Base-by-base conservation (phyloP, 2,329 filamentous ascomycete species). In the Microsporum audouinii region DNA sequence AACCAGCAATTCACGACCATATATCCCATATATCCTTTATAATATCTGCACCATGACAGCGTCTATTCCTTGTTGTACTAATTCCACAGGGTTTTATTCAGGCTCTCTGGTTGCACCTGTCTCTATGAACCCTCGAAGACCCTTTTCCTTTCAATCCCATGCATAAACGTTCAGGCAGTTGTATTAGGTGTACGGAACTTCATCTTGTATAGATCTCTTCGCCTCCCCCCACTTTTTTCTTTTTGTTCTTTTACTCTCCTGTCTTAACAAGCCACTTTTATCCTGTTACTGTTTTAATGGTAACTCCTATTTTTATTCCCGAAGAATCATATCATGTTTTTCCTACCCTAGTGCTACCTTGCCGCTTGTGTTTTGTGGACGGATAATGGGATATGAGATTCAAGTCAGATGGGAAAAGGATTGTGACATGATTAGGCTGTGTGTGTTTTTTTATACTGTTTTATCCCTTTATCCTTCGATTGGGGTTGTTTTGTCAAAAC, bases 101-200 rank as follows among this genome's bases (percentile, higher is more conserved):
- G 31, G 33, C 51, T 17, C 23, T 51, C 45, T 12, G 45, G 45
- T n/a, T 55, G 39, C 17, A 17, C 33, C 33, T 31, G 8, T 34
- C 51, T 36, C 31, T n/a, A 55, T 36, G 51, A 34, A 55, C 51
- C 7, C 51, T 38, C 51, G 31, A 23, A 55, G n/a, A 8, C 31
- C 51, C 49, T 31, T 14, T 55, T 51, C 14, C 31, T 23, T 12
- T 34, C n/a, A 55, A 17, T 23, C 51, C 51, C 51, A 55, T 55
- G 51, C 51, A 55, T 55, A 55, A 55, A 55, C 31, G n/a, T 55
- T 31, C 31, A 55, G 51, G 51, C 31, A 55, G 51, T 55, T 55
- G 31, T 55, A 55, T 36, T 55, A 55, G 51, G 51, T 55, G 51
- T 55, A 55, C 31, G 51, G 51, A 55, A 55, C 51, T 34, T 55